Conservation (phyloP, 345 rosid genomes). For the Aegle marmelos region DNA sequence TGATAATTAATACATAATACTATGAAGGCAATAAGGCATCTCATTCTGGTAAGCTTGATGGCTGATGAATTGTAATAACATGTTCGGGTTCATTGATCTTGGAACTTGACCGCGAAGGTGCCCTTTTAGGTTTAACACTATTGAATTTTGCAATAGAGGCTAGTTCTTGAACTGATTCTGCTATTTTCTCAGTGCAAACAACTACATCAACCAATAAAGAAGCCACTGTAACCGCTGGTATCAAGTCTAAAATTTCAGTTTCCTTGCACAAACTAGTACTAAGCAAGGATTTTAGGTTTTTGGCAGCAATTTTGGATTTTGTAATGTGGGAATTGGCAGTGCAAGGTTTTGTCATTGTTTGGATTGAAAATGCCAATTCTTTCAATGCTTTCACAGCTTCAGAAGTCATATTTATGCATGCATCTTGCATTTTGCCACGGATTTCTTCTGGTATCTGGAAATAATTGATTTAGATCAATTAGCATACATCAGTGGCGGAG, state of each 20-base stretch:
- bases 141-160: constrained; percentile 27
- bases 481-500: neutral
- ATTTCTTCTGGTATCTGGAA: constrained; percentile 27
- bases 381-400: constrained; percentile 34
- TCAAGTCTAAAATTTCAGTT: constrained; percentile 19
- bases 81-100: neutral
- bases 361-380: constrained; percentile 27
- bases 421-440: constrained; percentile 20
- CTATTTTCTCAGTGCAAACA: constrained; percentile 25
- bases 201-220: constrained; percentile 31
- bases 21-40: too few relatives aligned
- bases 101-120: neutral
- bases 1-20: too few relatives aligned
- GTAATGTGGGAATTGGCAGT: constrained; percentile 22
- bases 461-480: neutral
- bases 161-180: constrained; percentile 28
- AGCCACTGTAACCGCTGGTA: constrained; percentile 22
- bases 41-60: neutral
- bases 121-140: constrained; percentile 1
- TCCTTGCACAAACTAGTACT: constrained; percentile 16
- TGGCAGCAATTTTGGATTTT: constrained; percentile 26
- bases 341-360: constrained; percentile 23
- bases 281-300: constrained; percentile 17
- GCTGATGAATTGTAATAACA: constrained; percentile 9
- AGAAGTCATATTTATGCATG: constrained; percentile 24